Percentiles rank a stretch among this genome's conserved stretches.
Conservation (phyloP, 1,139 yeast species). For the Kurtzmaniella quercitrusa region DNA sequence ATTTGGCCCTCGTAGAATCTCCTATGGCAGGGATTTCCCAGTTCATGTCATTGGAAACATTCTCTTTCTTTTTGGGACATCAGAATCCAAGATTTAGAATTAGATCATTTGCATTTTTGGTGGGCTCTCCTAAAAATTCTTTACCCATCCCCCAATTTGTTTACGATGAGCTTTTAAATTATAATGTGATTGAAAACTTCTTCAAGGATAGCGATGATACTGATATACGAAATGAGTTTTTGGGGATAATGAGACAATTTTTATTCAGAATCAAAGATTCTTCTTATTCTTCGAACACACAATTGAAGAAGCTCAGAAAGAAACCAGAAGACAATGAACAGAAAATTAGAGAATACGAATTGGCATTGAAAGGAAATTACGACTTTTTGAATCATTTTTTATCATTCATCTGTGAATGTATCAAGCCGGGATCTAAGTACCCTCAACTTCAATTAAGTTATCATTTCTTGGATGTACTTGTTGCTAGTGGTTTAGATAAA, state of each 20-base stretch:
- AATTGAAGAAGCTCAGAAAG: slow-evolving; percentile 31
- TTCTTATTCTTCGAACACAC: slow-evolving; percentile 51
- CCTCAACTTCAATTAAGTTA: slow-evolving; percentile 53
- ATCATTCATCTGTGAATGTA: slow-evolving; percentile 31
- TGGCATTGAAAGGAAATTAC: slow-evolving; percentile 14
- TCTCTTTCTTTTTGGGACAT: slow-evolving; percentile 38
- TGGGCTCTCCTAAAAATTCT: slow-evolving; percentile 60
- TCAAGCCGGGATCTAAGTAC: slow-evolving; percentile 69
- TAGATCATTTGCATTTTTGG: slow-evolving; percentile 55
- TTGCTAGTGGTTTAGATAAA: slow-evolving; percentile 55
- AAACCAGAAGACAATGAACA: slow-evolving; percentile 30
- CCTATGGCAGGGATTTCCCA: slow-evolving; percentile 18
- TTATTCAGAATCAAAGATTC: slow-evolving; percentile 65
- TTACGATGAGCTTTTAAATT: slow-evolving; percentile 36
- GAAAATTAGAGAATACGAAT: background rate
- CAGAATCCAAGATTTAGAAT: slow-evolving; percentile 46
- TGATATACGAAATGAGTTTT: slow-evolving; percentile 62
- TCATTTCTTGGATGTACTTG: slow-evolving; percentile 43
- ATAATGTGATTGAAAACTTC: slow-evolving; percentile 39
- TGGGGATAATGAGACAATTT: slow-evolving; percentile 57
- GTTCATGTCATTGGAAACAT: background rate
- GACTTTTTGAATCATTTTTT: slow-evolving; percentile 44
- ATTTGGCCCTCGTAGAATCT: slow-evolving; percentile 47
- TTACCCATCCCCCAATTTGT: slow-evolving; percentile 45
- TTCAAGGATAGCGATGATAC: slow-evolving; percentile 57